Conservation (phyloP, 345 rosid species). For the Eucalyptus pumila region DNA sequence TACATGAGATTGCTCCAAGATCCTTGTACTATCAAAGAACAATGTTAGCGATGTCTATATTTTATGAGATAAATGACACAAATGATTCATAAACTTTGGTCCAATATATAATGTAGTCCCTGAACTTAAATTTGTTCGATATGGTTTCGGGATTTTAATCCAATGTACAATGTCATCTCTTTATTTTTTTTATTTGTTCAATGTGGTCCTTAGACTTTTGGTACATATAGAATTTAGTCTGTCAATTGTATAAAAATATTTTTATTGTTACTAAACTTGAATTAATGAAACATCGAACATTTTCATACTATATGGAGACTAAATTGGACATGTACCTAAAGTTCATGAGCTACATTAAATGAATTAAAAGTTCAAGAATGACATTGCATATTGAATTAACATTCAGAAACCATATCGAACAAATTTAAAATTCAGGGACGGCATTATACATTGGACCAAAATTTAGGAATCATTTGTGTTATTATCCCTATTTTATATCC, state of each 20-base stretch:
- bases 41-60: background rate
- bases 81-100: too few relatives aligned
- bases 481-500: background rate
- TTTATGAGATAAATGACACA: background rate
- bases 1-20: background rate
- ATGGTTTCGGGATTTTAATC: too few relatives aligned
- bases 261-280: background rate
- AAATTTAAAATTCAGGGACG: background rate
- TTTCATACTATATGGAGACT: background rate
- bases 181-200: too few relatives aligned
- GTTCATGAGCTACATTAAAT: background rate
- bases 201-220: too few relatives aligned
- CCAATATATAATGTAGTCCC: background rate
- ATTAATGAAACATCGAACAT: background rate
- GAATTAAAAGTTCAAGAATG: too few relatives aligned
- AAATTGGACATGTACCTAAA: background rate
- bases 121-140: too few relatives aligned
- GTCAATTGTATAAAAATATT: too few relatives aligned
- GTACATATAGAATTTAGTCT: background rate
- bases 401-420: accelerated
- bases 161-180: background rate
- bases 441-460: too few relatives aligned
- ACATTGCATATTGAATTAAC: too few relatives aligned
- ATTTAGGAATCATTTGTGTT: background rate
- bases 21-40: background rate